phyloP scores from a whole-genome alignment of 208 protist species.

The Leishmania tarentolae region DNA sequence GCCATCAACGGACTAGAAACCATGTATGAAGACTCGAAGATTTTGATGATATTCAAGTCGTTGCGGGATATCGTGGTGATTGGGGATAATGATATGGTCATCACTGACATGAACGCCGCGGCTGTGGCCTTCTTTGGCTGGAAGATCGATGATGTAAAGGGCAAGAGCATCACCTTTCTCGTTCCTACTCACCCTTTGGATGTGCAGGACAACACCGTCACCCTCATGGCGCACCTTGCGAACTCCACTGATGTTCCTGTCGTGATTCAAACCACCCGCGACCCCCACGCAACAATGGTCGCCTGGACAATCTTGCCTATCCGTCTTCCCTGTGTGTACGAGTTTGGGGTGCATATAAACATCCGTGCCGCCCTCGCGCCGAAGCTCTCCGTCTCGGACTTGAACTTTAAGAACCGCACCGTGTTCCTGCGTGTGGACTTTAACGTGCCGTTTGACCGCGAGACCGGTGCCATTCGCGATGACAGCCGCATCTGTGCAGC shows the following conservation, averaged over 20 bases:
- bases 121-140: conserved; percentile 84
- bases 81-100: conserved; percentile 89
- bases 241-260: conserved; percentile 70
- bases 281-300: conserved; percentile 88
- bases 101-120: conserved; percentile 84
- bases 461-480: conserved; percentile 94
- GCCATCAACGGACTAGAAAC: not conserved
- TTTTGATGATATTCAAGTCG: conserved; percentile 89
- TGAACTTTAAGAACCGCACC: conserved; percentile 90
- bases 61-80: conserved; percentile 89
- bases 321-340: conserved; percentile 74
- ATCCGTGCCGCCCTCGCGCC: conserved; percentile 81
- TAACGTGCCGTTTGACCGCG: conserved; percentile 97
- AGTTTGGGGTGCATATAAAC: conserved; percentile 91
- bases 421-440: conserved; percentile 98
- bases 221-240: conserved; percentile 62
- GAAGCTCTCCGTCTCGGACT: conserved; percentile 89
- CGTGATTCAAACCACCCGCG: conserved; percentile 86
- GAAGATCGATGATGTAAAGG: conserved; percentile 62
- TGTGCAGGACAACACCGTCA: conserved; percentile 82
- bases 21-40: conserved; percentile 81
- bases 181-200: conserved; percentile 85
- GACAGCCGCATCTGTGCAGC: conserved; percentile 96
- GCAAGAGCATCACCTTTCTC: conserved; percentile 91
- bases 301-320: conserved; percentile 88